Conservation (phyloP, 164 flowering plant species). For the Magnolia kwangsiensis region DNA sequence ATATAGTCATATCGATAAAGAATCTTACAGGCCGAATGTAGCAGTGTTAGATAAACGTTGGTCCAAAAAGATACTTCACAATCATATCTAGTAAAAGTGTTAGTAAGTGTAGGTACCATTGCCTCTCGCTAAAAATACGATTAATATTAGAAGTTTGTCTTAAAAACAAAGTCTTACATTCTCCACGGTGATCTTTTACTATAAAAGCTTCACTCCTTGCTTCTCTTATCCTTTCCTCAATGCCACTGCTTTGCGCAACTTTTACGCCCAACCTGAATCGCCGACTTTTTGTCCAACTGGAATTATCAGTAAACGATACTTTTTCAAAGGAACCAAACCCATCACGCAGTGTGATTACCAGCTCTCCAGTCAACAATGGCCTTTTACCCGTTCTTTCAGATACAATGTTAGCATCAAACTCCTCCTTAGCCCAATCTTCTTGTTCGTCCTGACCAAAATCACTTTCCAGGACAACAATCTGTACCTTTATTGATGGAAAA, state of each 20-base stretch:
- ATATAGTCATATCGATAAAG: no score
- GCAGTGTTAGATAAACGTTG: background rate
- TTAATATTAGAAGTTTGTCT: conserved; percentile 14
- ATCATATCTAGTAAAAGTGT: background rate
- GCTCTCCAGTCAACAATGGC: conserved; percentile 52
- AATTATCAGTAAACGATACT: conserved; percentile 53
- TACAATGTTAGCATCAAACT: conserved; percentile 70
- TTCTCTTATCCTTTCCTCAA: conserved; percentile 36
- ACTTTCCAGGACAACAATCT: conserved; percentile 72
- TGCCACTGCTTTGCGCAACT: conserved; percentile 17
- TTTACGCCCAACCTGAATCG: conserved; percentile 54
- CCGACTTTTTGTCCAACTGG: conserved; percentile 52
- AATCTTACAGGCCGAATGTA: no score
- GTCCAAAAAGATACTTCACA: background rate
- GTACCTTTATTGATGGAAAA: conserved; percentile 41
- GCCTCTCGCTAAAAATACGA: background rate
- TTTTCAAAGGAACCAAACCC: conserved; percentile 43
- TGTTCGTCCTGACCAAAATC: conserved; percentile 77
- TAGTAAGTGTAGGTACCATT: background rate
- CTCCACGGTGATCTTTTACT: conserved; percentile 69
- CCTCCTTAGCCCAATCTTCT: conserved; percentile 73
- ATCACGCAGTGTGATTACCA: conserved; percentile 19
- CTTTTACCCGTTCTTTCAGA: conserved; percentile 53
- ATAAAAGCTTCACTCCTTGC: conserved; percentile 52
- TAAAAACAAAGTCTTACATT: conserved; percentile 50